A percentile compares a stretch with the other conserved stretches of the same genome.
Evolutionary conservation across 164 flowering plant genomes (phyloP).

Genomic region (Aristolochia contorta): DNA sequence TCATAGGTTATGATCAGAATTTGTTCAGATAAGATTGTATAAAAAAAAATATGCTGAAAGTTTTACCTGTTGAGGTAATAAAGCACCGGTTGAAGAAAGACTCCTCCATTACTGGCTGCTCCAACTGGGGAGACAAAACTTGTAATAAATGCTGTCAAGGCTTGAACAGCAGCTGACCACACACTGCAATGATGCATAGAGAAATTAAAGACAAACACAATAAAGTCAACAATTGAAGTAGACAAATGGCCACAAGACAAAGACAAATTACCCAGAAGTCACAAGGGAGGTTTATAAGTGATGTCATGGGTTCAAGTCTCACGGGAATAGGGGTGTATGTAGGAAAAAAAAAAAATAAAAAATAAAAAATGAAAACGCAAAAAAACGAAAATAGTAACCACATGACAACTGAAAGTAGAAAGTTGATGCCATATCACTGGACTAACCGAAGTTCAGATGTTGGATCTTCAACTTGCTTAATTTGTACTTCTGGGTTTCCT

Average conservation of each 20-base stretch:
- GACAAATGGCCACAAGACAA: no score
- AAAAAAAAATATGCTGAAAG: neutral
- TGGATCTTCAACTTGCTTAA: slow-evolving; percentile 43
- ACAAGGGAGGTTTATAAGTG: no score
- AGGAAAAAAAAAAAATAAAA: no score
- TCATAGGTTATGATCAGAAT: no score
- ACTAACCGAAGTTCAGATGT: slow-evolving; percentile 57
- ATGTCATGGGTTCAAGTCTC: no score
- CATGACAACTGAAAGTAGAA: neutral
- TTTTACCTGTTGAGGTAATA: slow-evolving; percentile 59
- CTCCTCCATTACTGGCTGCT: slow-evolving; percentile 28
- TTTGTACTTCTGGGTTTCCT: slow-evolving; percentile 43
- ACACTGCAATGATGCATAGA: slow-evolving; percentile 35
- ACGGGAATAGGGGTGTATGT: no score
- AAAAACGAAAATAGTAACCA: no score
- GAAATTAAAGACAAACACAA: no score
- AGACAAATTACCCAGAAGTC: no score
- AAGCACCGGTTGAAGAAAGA: slow-evolving; percentile 84
- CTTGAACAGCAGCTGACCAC: slow-evolving; percentile 89
- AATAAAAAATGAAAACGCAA: no score
- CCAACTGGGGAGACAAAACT: slow-evolving; percentile 51
- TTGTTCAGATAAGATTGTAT: neutral
- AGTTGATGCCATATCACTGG: neutral
- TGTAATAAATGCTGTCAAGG: slow-evolving; percentile 73
- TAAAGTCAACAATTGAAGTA: no score